A percentile compares a stretch with the other conserved stretches of the same genome.
Evolutionary conservation across 805 yeast genomes (phyloP).

Genomic region (Pichia eremophila): DNA sequence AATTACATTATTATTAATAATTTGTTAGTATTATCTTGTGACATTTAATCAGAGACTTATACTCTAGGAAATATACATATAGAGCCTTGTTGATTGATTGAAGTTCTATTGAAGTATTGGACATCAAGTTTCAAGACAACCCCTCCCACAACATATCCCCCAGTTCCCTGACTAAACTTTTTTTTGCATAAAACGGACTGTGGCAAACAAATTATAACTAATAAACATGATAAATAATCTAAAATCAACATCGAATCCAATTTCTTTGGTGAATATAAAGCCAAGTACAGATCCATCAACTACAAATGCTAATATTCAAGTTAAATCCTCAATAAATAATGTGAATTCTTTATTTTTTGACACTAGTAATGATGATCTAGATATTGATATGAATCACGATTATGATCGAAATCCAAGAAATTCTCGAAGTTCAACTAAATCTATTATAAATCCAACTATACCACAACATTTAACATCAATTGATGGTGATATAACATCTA

Average conservation of each 20-base stretch:
- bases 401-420: not conserved
- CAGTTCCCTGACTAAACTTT: too few relatives aligned
- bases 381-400: not conserved
- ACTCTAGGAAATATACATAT: too few relatives aligned
- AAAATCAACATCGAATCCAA: not conserved
- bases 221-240: not conserved
- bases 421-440: slow-evolving; percentile 3
- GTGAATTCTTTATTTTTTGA: not conserved
- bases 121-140: too few relatives aligned
- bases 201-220: not conserved
- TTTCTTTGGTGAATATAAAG: not conserved
- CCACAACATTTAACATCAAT: not conserved
- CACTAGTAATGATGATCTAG: not conserved
- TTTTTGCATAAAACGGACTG: not conserved
- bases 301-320: slow-evolving; percentile 2
- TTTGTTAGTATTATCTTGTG: too few relatives aligned
- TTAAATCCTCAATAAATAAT: not conserved
- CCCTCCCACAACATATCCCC: too few relatives aligned
- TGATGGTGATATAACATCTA: not conserved
- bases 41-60: too few relatives aligned
- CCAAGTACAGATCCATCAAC: not conserved
- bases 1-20: too few relatives aligned
- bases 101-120: too few relatives aligned
- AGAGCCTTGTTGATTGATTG: too few relatives aligned
- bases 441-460: not conserved